Percentiles rank a stretch among this genome's conserved stretches.
phyloP scores from a whole-genome alignment of 495 filamentous ascomycete genomes.

The Immersiella caudata region DNA sequence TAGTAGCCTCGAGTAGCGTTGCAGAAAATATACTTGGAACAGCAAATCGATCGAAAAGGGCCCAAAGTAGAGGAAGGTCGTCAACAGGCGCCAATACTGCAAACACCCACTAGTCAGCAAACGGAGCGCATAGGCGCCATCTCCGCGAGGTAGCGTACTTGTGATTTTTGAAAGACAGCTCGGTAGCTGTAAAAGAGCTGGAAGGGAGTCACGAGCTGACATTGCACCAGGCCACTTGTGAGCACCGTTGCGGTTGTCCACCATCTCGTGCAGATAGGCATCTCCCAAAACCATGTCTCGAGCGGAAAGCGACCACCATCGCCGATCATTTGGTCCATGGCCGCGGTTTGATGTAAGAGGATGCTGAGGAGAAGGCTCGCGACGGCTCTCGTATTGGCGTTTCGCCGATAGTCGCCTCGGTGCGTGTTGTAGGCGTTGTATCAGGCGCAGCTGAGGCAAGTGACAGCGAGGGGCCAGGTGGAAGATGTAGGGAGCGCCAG shows the following conservation, averaged over 20 bases:
- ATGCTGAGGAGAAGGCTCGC: background rate
- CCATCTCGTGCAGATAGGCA: conserved; percentile 91
- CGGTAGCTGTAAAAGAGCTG: conserved; percentile 97
- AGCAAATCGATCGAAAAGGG: conserved; percentile 91
- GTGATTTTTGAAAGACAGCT: conserved; percentile 84
- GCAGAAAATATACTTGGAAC: conserved; percentile 98
- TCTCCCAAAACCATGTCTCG: conserved; percentile 97
- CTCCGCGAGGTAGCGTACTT: conserved; percentile 55
- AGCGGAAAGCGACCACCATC: conserved; percentile 76
- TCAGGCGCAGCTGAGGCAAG: background rate
- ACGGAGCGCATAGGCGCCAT: background rate
- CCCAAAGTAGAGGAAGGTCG: conserved; percentile 97
- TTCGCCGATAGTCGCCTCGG: background rate
- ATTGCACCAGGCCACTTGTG: conserved; percentile 90
- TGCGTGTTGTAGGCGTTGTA: background rate
- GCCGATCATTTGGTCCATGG: conserved; percentile 71
- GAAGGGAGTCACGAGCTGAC: conserved; percentile 84
- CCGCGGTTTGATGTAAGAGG: background rate
- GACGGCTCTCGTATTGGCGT: background rate
- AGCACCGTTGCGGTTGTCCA: conserved; percentile 93
- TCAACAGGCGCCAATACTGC: conserved; percentile 93
- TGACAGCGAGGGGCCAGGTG: background rate
- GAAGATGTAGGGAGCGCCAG: background rate
- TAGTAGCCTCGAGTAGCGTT: conserved; percentile 92
- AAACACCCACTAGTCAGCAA: background rate